A percentile compares a stretch with the other conserved stretches of the same genome.
Evolutionary conservation across 108 stramenopile species (phyloP).

Genomic region (Cyclotella atomus): DNA sequence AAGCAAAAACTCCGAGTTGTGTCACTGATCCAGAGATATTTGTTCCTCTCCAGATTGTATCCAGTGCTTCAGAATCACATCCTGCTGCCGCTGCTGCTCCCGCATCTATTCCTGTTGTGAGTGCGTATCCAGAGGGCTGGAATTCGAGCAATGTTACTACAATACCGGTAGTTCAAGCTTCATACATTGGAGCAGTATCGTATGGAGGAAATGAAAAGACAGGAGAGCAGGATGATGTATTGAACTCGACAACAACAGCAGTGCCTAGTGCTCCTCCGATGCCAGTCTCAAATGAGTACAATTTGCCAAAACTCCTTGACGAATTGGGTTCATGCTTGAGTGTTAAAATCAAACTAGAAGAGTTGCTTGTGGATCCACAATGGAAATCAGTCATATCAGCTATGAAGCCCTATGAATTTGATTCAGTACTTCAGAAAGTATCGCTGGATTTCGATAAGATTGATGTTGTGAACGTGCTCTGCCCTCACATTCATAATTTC

Average conservation of each 20-base stretch:
- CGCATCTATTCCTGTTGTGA: neutral
- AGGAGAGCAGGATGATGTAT: neutral
- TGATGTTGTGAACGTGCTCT: neutral
- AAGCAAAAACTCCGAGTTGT: conserved; percentile 8
- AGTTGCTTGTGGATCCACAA: neutral
- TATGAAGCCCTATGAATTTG: neutral
- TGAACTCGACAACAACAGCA: neutral
- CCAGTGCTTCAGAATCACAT: neutral
- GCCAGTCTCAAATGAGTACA: neutral
- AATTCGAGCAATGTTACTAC: neutral
- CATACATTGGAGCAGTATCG: neutral
- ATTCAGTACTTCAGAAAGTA: neutral
- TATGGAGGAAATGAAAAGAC: conserved; percentile 5
- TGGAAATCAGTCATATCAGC: conserved; percentile 8
- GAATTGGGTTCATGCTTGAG: conserved; percentile 5
- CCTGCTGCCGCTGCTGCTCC: neutral
- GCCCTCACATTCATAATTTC: neutral
- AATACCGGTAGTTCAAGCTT: conserved; percentile 1
- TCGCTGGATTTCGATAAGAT: conserved; percentile 3
- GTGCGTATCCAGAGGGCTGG: conserved; percentile 6
- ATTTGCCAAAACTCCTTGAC: neutral
- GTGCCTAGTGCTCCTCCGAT: conserved; percentile 5
- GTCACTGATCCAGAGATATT: neutral
- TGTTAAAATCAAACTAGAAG: conserved; percentile 12
- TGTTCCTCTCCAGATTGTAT: neutral